Evolutionary conservation across 2,329 filamentous ascomycete genomes (phyloP), one percentile per base, ranked within the genome.

Genomic region (Leptographium lundbergii): DNA sequence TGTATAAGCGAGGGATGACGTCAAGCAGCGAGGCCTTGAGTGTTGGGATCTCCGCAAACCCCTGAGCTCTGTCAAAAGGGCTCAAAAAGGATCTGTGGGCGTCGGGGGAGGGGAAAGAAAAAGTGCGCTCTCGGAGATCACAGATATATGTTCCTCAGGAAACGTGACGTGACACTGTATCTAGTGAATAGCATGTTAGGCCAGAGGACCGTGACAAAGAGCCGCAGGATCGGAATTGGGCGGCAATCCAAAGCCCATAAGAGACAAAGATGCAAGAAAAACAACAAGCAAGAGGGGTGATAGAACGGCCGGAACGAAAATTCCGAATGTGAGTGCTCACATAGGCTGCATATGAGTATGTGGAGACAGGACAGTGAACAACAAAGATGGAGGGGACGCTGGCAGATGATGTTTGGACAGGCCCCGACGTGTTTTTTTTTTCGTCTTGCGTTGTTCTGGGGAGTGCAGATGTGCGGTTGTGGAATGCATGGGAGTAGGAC

Each of bases 21-120:
- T 51, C 57, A 25, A 22, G 36, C 39, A 60, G 59, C 36, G 32
- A 56, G 58, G 58, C 60, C 59, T 62, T 42, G 59, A 29, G 53
- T 36, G 52, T 50, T 32, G 54, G 63, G 56, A 57, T 64, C 61
- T 64, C 63, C 63, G 60, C 63, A 64, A 63, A 64, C 58, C 63
- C 51, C 59, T 59, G 61, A 64, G 63, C 63, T 29, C 51, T 54
- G 27, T 48, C 50, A n/a, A 45, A 32, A 24, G 27, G 59, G 61
- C 61, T 63, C 61, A 56, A 58, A 57, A 55, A 58, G 56, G 63
- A 61, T 62, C 53, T 64, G 63, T 61, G 63, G 63, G 59, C 63
- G 61, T 61, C 63, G 25, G 47, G 56, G 45, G 48, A 25, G 27
- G 24, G 36, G 42, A 19, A 17, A 27, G 48, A 50, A 34, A 32